phyloP scores from a whole-genome alignment of 2,329 filamentous ascomycete species.

The Arthrobotrys megalospora region DNA sequence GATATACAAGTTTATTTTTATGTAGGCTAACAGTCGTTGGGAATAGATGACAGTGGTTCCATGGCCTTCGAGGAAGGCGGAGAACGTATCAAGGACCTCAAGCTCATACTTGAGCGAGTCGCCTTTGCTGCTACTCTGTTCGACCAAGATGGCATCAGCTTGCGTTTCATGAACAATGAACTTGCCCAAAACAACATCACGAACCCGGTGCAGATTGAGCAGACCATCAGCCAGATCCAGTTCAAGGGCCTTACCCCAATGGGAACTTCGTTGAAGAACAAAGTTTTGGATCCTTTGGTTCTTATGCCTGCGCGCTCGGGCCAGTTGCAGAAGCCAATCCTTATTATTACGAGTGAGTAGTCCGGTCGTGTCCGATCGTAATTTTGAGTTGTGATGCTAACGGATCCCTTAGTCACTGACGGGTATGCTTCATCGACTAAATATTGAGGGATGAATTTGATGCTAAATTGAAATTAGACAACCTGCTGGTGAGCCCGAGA shows the following conservation, averaged over 20 bases:
- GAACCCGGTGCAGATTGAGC: conserved; percentile 73
- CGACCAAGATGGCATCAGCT: conserved; percentile 77
- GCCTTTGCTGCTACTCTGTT: conserved; percentile 78
- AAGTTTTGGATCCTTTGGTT: conserved; percentile 76
- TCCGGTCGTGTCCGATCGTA: background rate
- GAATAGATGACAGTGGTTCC: conserved; percentile 76
- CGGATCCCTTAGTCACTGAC: conserved; percentile 43
- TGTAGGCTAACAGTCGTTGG: background rate
- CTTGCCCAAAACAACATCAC: conserved; percentile 72
- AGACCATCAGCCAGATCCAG: conserved; percentile 73
- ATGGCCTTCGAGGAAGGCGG: conserved; percentile 79
- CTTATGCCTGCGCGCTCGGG: conserved; percentile 71
- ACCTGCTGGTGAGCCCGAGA: conserved; percentile 75
- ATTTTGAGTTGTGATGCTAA: background rate
- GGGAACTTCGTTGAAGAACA: conserved; percentile 75
- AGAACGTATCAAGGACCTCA: conserved; percentile 77
- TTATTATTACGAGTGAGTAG: conserved; percentile 73
- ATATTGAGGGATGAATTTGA: background rate
- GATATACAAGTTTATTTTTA: background rate
- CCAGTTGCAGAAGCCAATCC: conserved; percentile 75
- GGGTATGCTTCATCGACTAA: conserved; percentile 37
- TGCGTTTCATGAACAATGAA: conserved; percentile 79
- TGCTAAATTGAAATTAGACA: conserved; percentile 74
- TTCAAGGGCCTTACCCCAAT: conserved; percentile 79
- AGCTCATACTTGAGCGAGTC: conserved; percentile 76